phyloP scores from a whole-genome alignment of 345 rosid species.

The Viola odorata region DNA sequence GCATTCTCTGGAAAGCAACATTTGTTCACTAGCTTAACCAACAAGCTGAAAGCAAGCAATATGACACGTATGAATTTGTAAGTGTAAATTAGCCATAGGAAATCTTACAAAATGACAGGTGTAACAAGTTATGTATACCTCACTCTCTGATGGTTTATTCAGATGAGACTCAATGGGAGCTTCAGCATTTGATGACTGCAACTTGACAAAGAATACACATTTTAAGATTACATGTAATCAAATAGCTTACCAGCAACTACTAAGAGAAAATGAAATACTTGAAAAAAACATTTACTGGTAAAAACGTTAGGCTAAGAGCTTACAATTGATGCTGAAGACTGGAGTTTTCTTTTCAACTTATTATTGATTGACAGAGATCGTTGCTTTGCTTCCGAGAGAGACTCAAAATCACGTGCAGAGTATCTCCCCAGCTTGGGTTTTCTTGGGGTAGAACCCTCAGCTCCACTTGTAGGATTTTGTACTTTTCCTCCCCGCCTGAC shows the following conservation, averaged over 20 bases:
- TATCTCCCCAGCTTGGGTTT: slow-evolving; percentile 51
- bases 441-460: slow-evolving; percentile 35
- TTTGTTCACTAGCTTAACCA: no score
- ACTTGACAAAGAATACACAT: slow-evolving; percentile 10
- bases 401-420: slow-evolving; percentile 26
- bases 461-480: slow-evolving; percentile 24
- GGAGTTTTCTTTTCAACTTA: slow-evolving; percentile 47
- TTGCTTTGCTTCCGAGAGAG: slow-evolving; percentile 36
- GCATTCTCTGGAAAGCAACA: no score
- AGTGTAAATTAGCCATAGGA: no score
- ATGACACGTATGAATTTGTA: no score
- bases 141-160: slow-evolving; percentile 29
- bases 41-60: no score
- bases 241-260: background rate
- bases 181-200: slow-evolving; percentile 50
- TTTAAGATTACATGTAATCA: background rate
- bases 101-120: no score
- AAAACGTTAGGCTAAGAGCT: background rate
- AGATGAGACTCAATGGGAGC: slow-evolving; percentile 27
- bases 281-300: background rate
- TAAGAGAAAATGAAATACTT: slow-evolving; percentile 4
- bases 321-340: slow-evolving; percentile 40
- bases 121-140: slow-evolving; percentile 34
- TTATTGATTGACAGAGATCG: slow-evolving; percentile 27
- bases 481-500: slow-evolving; percentile 39